Base-by-base conservation (phyloP, 495 filamentous ascomycete species). In the Aspergillus homomorphus region DNA sequence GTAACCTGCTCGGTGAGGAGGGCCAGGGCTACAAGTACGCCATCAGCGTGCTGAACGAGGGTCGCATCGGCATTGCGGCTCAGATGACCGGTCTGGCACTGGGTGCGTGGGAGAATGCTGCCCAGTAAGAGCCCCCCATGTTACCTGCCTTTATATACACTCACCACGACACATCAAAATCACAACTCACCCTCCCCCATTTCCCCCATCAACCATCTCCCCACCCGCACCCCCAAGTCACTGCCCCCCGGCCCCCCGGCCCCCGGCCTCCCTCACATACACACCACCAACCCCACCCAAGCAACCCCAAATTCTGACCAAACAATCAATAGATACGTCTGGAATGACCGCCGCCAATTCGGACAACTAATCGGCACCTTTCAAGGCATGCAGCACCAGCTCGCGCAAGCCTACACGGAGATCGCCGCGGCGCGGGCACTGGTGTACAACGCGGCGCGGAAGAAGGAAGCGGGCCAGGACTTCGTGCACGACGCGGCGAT, bases 331-430 rank as follows among this genome's bases (percentile, higher is more conserved):
- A 86, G 84, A 43, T 94, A 94, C 69, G 87, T 87, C 57, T 99
- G 91, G 91, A 99, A 97, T 71, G 94, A 99, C 78, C 88, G 94
- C 61, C 91, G 90, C 78, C 94, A 99, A 76, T 99, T 99, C 71
- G 91, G 95, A 50, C 82, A 92, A 68, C 81, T 91, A 42, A 87
- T 99, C 54, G 94, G 95, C 60, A 85, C 90, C 66, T 99, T 99
- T 82, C 94, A 98, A 77, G 93, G 91, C 65, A 97, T 99, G 92
- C 94, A 97, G 76, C 92, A 96, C 77, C 95, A 99, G 81, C 84
- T 99, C 53, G 94, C 94, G 0, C 94, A 99, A 78, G 88, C 92
- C 7, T 96, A 92, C 73, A 92, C 89, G 16, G 93, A 98, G 73
- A 96, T 98, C 63, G 77, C 84, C 22, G 94, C 94, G 12, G 94